Base-by-base conservation (phyloP, 2,329 filamentous ascomycete genomes). In the Epichloe sp. region DNA sequence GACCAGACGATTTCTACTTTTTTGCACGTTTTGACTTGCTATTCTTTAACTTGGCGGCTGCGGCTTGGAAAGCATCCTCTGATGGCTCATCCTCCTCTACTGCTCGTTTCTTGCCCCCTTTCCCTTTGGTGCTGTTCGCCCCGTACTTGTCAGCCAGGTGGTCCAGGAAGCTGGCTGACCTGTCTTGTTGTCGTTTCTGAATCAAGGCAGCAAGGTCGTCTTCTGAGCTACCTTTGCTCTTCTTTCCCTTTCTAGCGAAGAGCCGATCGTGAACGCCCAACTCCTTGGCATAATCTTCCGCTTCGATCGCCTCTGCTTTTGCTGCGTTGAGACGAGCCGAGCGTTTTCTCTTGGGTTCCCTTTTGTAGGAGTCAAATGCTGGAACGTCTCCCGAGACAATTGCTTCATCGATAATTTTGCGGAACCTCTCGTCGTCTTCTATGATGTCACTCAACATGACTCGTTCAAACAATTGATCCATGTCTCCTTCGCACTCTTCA, bases 371-470 rank as follows among this genome's bases (percentile, higher is more conserved):
- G 19, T 76, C 70, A 64, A 82, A 90, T 0, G 72, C 71, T 43
- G 82, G 68, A 0, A 94, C 83, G 38, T 86, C 79, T 1, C 80
- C 79, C 4, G 71, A 74, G 37, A 75, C 72, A 60, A 98, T 93
- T 3, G 89, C 93, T 37, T 80, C 74, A 61, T 95, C 80, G 50
- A 98, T 88, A 44, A 95, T 87, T 15, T 63, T 68, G 14, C 88
- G 78, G 68, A 95, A 96, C 8, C 93, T 77, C 50, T 85, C 83
- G 59, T 98, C 93, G 58, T 98, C 93, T 50, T 85, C 81, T 2
- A 88, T 63, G 10, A 89, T 82, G 61, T 91, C 78, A 59, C 88
- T 94, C 44, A 96, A 75, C 82, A 98, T 95, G 41, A 98, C 85
- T 0, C 73, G 71, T 63, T 89, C 80, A 67, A 94, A 97, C 1